Percentiles rank a stretch among this genome's conserved stretches.
Evolutionary conservation across 495 filamentous ascomycete species (phyloP).

Genomic region (Penicillium flavigenum): DNA sequence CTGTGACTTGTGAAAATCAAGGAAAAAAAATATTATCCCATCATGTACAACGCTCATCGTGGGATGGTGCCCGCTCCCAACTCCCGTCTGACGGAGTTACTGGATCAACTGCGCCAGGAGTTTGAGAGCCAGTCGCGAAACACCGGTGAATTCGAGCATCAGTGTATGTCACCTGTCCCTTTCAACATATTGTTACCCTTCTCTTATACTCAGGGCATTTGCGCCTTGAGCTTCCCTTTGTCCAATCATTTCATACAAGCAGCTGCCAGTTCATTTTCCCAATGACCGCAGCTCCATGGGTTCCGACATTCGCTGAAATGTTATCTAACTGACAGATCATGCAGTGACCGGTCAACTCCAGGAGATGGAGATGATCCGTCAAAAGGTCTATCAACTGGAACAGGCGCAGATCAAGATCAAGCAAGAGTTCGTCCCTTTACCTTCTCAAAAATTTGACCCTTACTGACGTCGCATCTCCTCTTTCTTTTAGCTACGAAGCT

Average conservation of each 20-base stretch:
- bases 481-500: conserved; percentile 75
- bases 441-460: background rate
- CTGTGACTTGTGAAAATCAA: background rate
- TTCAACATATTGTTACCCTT: conserved; percentile 1
- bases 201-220: background rate
- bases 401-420: conserved; percentile 83
- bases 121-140: conserved; percentile 80
- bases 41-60: conserved; percentile 90
- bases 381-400: conserved; percentile 88
- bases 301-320: conserved; percentile 31
- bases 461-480: conserved; percentile 5
- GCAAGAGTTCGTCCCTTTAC: conserved; percentile 65
- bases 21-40: conserved; percentile 11
- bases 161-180: conserved; percentile 63
- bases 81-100: conserved; percentile 80
- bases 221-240: background rate
- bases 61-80: conserved; percentile 73
- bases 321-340: conserved; percentile 34
- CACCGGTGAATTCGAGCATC: conserved; percentile 80
- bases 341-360: conserved; percentile 82
- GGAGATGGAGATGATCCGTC: conserved; percentile 88
- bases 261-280: conserved; percentile 15
- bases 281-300: conserved; percentile 19
- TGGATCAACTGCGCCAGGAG: conserved; percentile 86
- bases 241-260: conserved; percentile 4